A percentile compares a stretch with the other conserved stretches of the same genome.
Evolutionary conservation across 116 monocot species (phyloP).

Genomic region (Papilionanthe hybrid): DNA sequence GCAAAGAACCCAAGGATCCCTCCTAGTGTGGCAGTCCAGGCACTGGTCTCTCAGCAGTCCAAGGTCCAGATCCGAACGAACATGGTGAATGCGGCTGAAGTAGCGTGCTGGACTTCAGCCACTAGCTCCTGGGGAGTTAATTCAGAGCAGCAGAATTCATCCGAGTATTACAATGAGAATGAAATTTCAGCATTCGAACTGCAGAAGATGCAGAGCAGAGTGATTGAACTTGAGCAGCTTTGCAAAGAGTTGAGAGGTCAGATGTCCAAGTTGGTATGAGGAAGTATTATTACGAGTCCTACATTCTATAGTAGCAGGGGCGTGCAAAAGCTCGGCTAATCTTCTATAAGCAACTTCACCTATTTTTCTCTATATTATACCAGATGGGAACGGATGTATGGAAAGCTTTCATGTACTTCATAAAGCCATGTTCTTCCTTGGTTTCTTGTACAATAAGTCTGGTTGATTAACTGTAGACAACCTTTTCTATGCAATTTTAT

Average conservation of each 20-base stretch:
- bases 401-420: background rate
- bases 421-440: background rate
- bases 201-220: constrained; percentile 59
- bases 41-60: constrained; percentile 62
- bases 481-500: background rate
- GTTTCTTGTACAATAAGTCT: background rate
- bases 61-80: constrained; percentile 25
- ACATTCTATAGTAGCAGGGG: constrained; percentile 35
- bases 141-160: background rate
- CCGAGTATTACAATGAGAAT: constrained; percentile 26
- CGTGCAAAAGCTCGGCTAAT: constrained; percentile 69
- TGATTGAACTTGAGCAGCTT: constrained; percentile 64
- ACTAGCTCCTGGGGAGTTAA: background rate
- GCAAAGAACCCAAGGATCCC: constrained; percentile 91
- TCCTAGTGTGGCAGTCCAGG: constrained; percentile 67
- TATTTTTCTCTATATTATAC: background rate
- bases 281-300: constrained; percentile 14
- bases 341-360: background rate
- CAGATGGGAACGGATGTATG: background rate
- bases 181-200: constrained; percentile 49
- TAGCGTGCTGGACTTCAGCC: background rate
- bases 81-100: background rate
- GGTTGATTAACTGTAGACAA: background rate
- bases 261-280: constrained; percentile 57
- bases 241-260: constrained; percentile 74